These are phyloP conservation scores for Pichia sp. DNA, from an alignment of 1,139 yeast genomes.

Conservation along the genomic window DNA sequence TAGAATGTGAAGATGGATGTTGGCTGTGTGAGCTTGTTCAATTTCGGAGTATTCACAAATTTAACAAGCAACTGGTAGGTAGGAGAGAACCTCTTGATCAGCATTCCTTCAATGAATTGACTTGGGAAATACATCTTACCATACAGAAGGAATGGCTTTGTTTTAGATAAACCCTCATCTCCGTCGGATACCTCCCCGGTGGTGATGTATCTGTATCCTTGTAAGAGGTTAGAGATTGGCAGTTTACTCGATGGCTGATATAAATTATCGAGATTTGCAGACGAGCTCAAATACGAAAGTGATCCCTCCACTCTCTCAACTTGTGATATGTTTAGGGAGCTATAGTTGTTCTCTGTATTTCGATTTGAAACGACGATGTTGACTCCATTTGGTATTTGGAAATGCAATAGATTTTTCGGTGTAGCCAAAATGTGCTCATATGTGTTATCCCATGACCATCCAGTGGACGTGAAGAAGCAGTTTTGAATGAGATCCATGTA, in stretches of 20 bases:
- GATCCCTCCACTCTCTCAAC: slow-evolving; percentile 72
- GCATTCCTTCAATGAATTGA: slow-evolving; percentile 82
- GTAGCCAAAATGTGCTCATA: slow-evolving; percentile 69
- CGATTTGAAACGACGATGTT: slow-evolving; percentile 65
- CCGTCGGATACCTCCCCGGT: not conserved
- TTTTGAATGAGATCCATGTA: slow-evolving; percentile 81
- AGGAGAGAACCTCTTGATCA: slow-evolving; percentile 56
- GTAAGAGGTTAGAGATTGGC: slow-evolving; percentile 64
- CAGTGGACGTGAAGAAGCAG: slow-evolving; percentile 60
- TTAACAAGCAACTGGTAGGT: slow-evolving; percentile 62
- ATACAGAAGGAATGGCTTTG: slow-evolving; percentile 38
- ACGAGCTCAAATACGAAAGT: slow-evolving; percentile 70
- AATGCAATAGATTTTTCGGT: slow-evolving; percentile 65
- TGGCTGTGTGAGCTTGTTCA: slow-evolving; percentile 21
- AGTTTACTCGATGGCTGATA: slow-evolving; percentile 43
- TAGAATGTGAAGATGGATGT: slow-evolving; percentile 58
- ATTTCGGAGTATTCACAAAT: slow-evolving; percentile 58
- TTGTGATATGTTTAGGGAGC: slow-evolving; percentile 68
- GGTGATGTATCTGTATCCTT: slow-evolving; percentile 58
- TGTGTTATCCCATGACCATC: slow-evolving; percentile 73
- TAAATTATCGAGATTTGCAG: slow-evolving; percentile 47
- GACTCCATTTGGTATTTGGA: slow-evolving; percentile 64
- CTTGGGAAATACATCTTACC: slow-evolving; percentile 91
- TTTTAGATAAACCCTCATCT: not conserved
- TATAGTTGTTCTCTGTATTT: slow-evolving; percentile 64